Conservation (phyloP, 139 green algal genomes). For the Nannochloris sp. region DNA sequence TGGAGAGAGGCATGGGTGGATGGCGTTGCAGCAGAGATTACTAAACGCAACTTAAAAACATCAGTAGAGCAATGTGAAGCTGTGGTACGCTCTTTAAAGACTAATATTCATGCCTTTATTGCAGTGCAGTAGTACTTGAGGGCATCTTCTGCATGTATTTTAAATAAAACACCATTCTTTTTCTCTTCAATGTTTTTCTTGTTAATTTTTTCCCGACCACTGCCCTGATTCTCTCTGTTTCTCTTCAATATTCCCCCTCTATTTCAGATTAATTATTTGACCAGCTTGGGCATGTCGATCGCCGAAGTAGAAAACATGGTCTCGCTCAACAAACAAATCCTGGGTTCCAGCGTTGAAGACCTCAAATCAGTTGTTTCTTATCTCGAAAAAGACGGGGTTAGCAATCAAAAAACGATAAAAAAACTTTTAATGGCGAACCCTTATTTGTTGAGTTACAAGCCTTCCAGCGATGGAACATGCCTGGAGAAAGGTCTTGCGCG, state of each 20-base stretch:
- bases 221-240: not conserved
- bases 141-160: no score
- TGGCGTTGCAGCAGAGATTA: conserved; percentile 17
- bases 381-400: conserved; percentile 7
- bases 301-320: conserved; percentile 25
- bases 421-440: conserved; percentile 19
- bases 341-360: not conserved
- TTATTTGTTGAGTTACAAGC: conserved; percentile 18
- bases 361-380: conserved; percentile 18
- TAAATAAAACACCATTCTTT: not conserved
- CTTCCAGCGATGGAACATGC: conserved; percentile 1
- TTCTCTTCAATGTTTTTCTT: not conserved
- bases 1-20: conserved; percentile 24
- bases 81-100: not conserved
- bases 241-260: not conserved
- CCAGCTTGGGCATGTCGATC: not conserved
- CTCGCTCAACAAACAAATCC: conserved; percentile 19
- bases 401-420: not conserved
- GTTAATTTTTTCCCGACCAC: no score
- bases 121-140: no score
- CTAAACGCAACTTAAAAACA: conserved; percentile 12
- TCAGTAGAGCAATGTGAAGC: conserved; percentile 4
- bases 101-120: no score
- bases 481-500: conserved; percentile 24
- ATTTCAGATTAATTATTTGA: conserved; percentile 14